These are phyloP conservation scores for Elsinoe fawcettii DNA, from an alignment of 2,329 filamentous ascomycete species.

Conservation along the genomic window DNA sequence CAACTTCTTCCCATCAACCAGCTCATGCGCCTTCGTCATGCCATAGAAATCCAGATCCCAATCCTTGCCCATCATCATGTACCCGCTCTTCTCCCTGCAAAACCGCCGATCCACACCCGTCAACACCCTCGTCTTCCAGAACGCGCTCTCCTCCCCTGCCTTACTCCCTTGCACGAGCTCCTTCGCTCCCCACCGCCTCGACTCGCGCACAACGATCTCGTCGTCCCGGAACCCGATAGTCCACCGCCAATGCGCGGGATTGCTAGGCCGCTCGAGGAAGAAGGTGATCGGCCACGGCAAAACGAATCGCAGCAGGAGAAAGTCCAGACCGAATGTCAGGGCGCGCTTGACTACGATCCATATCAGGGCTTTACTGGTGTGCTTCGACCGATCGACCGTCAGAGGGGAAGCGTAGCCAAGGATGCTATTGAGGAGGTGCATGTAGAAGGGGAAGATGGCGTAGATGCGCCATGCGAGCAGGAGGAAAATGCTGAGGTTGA, in stretches of 20 bases:
- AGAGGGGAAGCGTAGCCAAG: conserved; percentile 60
- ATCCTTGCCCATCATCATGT: conserved; percentile 72
- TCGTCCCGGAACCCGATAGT: conserved; percentile 65
- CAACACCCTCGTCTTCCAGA: conserved; percentile 55
- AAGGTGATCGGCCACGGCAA: conserved; percentile 42
- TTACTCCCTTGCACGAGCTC: conserved; percentile 48
- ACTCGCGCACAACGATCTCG: conserved; percentile 75
- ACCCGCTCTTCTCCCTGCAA: conserved; percentile 73
- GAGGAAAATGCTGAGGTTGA: conserved; percentile 62
- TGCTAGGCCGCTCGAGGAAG: conserved; percentile 54
- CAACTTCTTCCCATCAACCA: conserved; percentile 58
- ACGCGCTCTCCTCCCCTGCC: conserved; percentile 45
- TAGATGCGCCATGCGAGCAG: conserved; percentile 63
- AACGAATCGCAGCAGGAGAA: conserved; percentile 43
- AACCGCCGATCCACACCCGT: conserved; percentile 61
- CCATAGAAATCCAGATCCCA: conserved; percentile 82
- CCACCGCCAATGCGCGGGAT: conserved; percentile 66
- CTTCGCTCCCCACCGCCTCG: conserved; percentile 60
- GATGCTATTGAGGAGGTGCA: conserved; percentile 54
- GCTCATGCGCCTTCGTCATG: conserved; percentile 65
- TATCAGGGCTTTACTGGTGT: conserved; percentile 50
- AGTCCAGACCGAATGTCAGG: conserved; percentile 65
- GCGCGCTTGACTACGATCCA: conserved; percentile 54
- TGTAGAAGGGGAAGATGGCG: conserved; percentile 65
- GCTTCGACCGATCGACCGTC: conserved; percentile 52